Conservation (phyloP, 1,284 basidiomycete species). For the Mycena sp. region DNA sequence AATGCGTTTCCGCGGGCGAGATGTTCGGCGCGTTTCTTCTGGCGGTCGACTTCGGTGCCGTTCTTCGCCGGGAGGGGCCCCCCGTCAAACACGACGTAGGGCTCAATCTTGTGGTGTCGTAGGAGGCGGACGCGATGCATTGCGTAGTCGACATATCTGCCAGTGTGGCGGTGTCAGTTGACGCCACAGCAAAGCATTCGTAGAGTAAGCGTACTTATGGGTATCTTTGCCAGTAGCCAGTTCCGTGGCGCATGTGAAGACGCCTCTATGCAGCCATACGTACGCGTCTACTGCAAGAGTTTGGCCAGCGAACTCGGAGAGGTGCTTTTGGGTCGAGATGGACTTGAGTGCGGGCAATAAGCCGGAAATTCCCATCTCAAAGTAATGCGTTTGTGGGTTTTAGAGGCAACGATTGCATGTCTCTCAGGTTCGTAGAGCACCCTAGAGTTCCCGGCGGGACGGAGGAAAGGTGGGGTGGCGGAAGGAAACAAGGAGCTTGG, state of each 20-base stretch:
- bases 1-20: constrained; percentile 78
- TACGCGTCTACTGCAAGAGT: constrained; percentile 90
- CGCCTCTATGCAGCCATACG: constrained; percentile 97
- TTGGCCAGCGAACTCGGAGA: constrained; percentile 86
- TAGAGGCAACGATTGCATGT: no score
- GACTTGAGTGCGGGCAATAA: constrained; percentile 93
- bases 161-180: neutral
- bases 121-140: constrained; percentile 92
- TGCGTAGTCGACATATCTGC: constrained; percentile 95
- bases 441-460: no score
- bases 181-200: neutral
- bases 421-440: no score
- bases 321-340: constrained; percentile 81
- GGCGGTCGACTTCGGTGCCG: constrained; percentile 88
- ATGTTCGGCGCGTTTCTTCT: constrained; percentile 73
- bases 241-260: constrained; percentile 92
- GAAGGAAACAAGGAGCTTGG: no score
- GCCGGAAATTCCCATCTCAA: constrained; percentile 91
- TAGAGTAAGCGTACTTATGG: constrained; percentile 68
- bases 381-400: no score
- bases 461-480: no score
- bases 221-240: constrained; percentile 88
- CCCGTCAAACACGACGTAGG: constrained; percentile 97
- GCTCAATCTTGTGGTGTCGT: constrained; percentile 84
- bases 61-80: constrained; percentile 95